These are phyloP conservation scores for Trichophyton simii DNA, from an alignment of 2,329 filamentous ascomycete genomes.

Conservation along the genomic window DNA sequence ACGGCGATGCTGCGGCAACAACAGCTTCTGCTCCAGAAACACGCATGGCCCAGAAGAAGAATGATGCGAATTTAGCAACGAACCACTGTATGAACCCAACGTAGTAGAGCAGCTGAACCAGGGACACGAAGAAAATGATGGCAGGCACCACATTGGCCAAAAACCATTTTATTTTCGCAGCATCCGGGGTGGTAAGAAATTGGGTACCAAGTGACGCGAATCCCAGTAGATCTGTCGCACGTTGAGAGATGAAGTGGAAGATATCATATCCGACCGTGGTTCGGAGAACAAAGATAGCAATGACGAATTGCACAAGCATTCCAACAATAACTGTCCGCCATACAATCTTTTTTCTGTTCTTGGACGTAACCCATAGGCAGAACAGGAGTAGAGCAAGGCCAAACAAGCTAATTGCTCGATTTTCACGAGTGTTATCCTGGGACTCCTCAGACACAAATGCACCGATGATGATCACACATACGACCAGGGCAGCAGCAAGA, in stretches of 20 bases:
- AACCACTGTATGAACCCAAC: slow-evolving; percentile 77
- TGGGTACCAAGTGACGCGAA: slow-evolving; percentile 61
- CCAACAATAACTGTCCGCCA: slow-evolving; percentile 79
- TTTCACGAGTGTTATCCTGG: slow-evolving; percentile 62
- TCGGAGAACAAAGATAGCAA: slow-evolving; percentile 77
- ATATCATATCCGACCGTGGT: slow-evolving; percentile 75
- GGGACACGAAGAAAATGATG: slow-evolving; percentile 89
- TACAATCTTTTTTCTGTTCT: slow-evolving; percentile 45
- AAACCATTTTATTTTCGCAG: slow-evolving; percentile 46
- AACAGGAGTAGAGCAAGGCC: slow-evolving; percentile 61
- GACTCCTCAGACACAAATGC: slow-evolving; percentile 61
- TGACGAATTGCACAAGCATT: slow-evolving; percentile 76
- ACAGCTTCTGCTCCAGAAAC: slow-evolving; percentile 90
- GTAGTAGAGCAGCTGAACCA: slow-evolving; percentile 81
- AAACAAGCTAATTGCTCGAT: slow-evolving; percentile 69
- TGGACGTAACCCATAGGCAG: slow-evolving; percentile 57
- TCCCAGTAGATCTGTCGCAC: slow-evolving; percentile 60
- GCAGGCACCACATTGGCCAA: slow-evolving; percentile 69
- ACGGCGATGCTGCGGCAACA: slow-evolving; percentile 81
- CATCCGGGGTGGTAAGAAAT: slow-evolving; percentile 51
- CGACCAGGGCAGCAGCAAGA: slow-evolving; percentile 49
- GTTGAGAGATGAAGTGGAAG: slow-evolving; percentile 72
- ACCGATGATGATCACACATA: slow-evolving; percentile 64
- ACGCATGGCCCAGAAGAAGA: slow-evolving; percentile 82
- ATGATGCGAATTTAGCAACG: slow-evolving; percentile 70